A percentile compares a stretch with the other conserved stretches of the same genome.
These are phyloP conservation scores for Tolypocladium ophioglossoides DNA, from an alignment of 2,329 filamentous ascomycete species.

Conservation along the genomic window DNA sequence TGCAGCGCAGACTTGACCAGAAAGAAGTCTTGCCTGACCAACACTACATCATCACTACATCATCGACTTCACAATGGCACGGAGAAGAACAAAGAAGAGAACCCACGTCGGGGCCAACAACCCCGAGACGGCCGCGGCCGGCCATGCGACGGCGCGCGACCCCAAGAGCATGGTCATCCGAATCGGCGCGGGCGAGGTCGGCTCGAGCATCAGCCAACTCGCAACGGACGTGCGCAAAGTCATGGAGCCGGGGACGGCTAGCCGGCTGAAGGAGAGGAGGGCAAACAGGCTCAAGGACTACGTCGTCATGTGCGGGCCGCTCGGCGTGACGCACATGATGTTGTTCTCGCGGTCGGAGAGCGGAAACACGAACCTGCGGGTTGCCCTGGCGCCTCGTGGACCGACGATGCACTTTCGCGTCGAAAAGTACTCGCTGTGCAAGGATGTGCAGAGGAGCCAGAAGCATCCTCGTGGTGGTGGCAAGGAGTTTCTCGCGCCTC, in stretches of 20 bases:
- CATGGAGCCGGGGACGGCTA: constrained; percentile 93
- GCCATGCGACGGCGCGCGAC: constrained; percentile 53
- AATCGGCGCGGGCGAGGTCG: constrained; percentile 88
- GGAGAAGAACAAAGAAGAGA: constrained; percentile 74
- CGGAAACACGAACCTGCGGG: constrained; percentile 85
- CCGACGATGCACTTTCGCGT: constrained; percentile 92
- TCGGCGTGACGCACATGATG: constrained; percentile 86
- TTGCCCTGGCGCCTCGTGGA: constrained; percentile 79
- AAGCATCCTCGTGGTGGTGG: constrained; percentile 73
- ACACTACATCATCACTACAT: background rate
- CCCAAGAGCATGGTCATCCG: constrained; percentile 99
- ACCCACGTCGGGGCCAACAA: constrained; percentile 65
- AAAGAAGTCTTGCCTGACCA: background rate
- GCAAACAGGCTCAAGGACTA: constrained; percentile 87
- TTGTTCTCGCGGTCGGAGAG: constrained; percentile 83
- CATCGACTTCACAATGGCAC: constrained; percentile 52
- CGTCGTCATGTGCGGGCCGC: constrained; percentile 85
- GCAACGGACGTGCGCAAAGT: constrained; percentile 83
- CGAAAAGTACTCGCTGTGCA: constrained; percentile 87
- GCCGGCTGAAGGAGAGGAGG: constrained; percentile 77
- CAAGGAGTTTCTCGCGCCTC: constrained; percentile 77
- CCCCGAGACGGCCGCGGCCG: constrained; percentile 43
- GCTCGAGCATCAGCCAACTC: constrained; percentile 81
- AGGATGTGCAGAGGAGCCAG: constrained; percentile 76
- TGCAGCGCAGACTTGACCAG: background rate